Evolutionary conservation across 2,329 filamentous ascomycete genomes (phyloP), one percentile per base, ranked within the genome.

Genomic region (Alternaria consortialis): DNA sequence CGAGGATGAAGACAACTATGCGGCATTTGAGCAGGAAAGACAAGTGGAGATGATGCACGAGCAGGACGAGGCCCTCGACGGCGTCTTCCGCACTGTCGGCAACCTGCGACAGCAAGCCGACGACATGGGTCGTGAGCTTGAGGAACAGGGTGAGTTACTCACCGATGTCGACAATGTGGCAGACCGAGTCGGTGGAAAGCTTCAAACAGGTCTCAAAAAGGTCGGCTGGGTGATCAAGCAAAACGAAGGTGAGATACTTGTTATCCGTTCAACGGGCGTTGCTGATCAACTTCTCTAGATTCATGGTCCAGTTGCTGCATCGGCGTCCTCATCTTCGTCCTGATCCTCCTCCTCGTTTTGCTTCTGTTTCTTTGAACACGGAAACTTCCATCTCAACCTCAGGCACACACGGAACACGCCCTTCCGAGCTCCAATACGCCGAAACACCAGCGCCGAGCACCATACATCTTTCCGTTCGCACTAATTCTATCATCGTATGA

Each of bases 111-210:
- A 91, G 75, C 95, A 98, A 84, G 96, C 95, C 2, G 90, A 96
- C 79, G 92, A 93, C 70, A 99, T 99, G 94, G 94, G 95, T 1
- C 85, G 94, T 58, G 95, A 99, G 82, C 84, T 99, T 46, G 96
- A 97, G 80, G 95, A 99, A 82, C 95, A 99, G 84, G 86, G 86
- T 23, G 92, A 93, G 78, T 90, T 98, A 86, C 84, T 99, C 58
- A 90, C 95, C 65, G 89, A 91, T 53, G 91, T 96, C 40, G 94
- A 98, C 79, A 86, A 85, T 31, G 84, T 97, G 58, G 93, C 92
- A 4, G 94, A 98, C 77, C 86, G 94, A 34, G 93, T 99, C 1
- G 91, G 92, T 13, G 91, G 92, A 1, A 90, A 95, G 75, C 80
- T 99, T 72, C 88, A 93, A 81, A 93, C 86, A 57, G 95, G 95